Conservation (phyloP, 2,329 filamentous ascomycete genomes). For the Aspergillus hortae region DNA sequence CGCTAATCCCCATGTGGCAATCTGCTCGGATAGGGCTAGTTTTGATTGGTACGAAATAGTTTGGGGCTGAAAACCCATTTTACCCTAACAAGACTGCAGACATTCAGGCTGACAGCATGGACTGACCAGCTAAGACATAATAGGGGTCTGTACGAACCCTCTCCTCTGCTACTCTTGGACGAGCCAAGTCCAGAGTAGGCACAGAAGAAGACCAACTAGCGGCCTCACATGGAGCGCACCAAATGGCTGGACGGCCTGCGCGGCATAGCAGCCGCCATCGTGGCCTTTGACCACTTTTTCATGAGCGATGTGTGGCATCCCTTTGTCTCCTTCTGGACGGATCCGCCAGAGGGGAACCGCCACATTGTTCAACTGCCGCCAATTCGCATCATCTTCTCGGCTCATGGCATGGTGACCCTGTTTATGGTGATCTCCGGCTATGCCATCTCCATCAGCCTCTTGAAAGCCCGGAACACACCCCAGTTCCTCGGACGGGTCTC, state of each 20-base stretch:
- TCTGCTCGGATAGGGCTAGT: too few species aligned
- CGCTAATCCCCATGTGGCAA: too few species aligned
- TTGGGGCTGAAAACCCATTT: too few species aligned
- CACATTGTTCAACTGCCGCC: constrained; percentile 35
- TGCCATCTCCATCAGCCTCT: constrained; percentile 50
- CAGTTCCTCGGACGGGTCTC: constrained; percentile 12
- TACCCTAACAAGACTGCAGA: too few species aligned
- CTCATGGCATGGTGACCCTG: constrained; percentile 45
- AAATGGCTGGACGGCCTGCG: constrained; percentile 26
- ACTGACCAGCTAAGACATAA: too few species aligned
- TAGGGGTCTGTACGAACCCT: too few species aligned
- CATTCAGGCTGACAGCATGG: too few species aligned
- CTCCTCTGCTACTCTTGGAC: too few species aligned
- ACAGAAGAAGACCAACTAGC: too few species aligned
- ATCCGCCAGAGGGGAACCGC: constrained; percentile 14
- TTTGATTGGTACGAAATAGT: too few species aligned
- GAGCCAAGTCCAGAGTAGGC: too few species aligned
- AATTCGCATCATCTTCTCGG: constrained; percentile 35
- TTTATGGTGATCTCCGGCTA: constrained; percentile 61
- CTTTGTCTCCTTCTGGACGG: constrained; percentile 20
- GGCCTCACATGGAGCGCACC: constrained; percentile 12
- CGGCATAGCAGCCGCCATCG: constrained; percentile 24
- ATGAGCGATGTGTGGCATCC: constrained; percentile 19
- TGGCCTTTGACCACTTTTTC: constrained; percentile 22
- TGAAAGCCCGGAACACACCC: constrained; percentile 25